Conservation (phyloP, 345 rosid genomes). For the Gossypium raimondii region DNA sequence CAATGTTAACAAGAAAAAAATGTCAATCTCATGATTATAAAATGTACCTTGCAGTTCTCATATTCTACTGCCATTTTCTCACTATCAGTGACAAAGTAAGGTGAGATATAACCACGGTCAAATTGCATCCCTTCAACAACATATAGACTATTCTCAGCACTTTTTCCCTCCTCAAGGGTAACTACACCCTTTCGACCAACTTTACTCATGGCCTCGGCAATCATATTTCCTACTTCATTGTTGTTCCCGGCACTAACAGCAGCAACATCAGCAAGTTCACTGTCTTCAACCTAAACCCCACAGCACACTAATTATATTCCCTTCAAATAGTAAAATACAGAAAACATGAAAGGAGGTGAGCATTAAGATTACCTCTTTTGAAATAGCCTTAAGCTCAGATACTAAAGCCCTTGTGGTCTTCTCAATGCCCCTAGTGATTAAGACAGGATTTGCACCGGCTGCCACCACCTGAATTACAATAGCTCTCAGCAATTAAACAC, state of each 20-base stretch:
- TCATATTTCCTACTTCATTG: conserved; percentile 89
- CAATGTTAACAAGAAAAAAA: neutral
- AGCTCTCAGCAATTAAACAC: neutral
- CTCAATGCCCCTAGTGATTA: conserved; percentile 94
- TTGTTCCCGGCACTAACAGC: conserved; percentile 99
- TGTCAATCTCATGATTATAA: neutral
- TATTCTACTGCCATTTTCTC: conserved; percentile 97
- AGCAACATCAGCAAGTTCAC: conserved; percentile 98
- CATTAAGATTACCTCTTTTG: conserved; percentile 63
- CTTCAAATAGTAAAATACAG: neutral
- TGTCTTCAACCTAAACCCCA: conserved; percentile 79
- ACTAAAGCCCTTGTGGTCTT: conserved; percentile 33
- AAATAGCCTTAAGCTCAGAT: conserved; percentile 65
- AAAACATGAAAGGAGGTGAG: neutral
- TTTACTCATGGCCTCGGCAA: conserved; percentile 96
- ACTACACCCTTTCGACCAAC: conserved; percentile 97
- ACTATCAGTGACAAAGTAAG: conserved; percentile 92
- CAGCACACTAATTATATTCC: neutral
- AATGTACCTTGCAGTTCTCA: conserved; percentile 89
- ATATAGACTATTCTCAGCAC: conserved; percentile 91
- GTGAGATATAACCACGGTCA: conserved; percentile 97
- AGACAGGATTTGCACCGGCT: conserved; percentile 97
- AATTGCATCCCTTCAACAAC: conserved; percentile 99
- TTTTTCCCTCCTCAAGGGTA: conserved; percentile 97
- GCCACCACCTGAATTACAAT: conserved; percentile 69